Percentiles rank a stretch among this genome's conserved stretches.
phyloP scores from a whole-genome alignment of 345 rosid species.

The Kandelia obovata region DNA sequence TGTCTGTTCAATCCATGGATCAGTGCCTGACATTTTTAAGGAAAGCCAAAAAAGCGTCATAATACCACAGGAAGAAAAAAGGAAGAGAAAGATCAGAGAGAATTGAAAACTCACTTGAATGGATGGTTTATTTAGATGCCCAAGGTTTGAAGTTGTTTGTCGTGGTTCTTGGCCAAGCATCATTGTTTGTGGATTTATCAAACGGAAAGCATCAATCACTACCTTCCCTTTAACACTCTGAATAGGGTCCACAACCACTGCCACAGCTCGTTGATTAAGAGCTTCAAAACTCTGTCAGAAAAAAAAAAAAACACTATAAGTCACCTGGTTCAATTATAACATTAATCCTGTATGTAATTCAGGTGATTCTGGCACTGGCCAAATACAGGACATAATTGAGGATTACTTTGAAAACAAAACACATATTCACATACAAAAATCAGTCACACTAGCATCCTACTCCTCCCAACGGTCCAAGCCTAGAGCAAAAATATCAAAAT shows the following conservation, averaged over 20 bases:
- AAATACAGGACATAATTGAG: background rate
- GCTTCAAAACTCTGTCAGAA: constrained; percentile 93
- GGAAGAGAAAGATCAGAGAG: background rate
- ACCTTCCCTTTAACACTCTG: constrained; percentile 98
- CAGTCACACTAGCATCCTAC: too few species aligned
- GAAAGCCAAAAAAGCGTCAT: constrained; percentile 16
- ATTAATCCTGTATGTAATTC: background rate
- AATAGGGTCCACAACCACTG: constrained; percentile 98
- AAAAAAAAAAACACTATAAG: constrained; percentile 5
- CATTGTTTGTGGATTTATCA: constrained; percentile 96
- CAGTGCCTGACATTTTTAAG: constrained; percentile 61
- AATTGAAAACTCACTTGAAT: constrained; percentile 61
- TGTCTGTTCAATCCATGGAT: constrained; percentile 98
- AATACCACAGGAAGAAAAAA: background rate
- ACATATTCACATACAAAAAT: background rate
- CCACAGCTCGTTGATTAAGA: constrained; percentile 94
- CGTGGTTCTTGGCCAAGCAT: constrained; percentile 99
- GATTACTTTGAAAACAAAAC: background rate
- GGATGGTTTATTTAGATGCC: constrained; percentile 96
- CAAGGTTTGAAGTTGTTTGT: constrained; percentile 97
- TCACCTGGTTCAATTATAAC: background rate
- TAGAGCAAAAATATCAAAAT: too few species aligned
- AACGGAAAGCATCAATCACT: constrained; percentile 96
- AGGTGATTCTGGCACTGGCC: background rate
- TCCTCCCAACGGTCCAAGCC: too few species aligned